These are phyloP conservation scores for Pseudevernia furfuracea DNA, from an alignment of 495 filamentous ascomycete species.

Conservation along the genomic window DNA sequence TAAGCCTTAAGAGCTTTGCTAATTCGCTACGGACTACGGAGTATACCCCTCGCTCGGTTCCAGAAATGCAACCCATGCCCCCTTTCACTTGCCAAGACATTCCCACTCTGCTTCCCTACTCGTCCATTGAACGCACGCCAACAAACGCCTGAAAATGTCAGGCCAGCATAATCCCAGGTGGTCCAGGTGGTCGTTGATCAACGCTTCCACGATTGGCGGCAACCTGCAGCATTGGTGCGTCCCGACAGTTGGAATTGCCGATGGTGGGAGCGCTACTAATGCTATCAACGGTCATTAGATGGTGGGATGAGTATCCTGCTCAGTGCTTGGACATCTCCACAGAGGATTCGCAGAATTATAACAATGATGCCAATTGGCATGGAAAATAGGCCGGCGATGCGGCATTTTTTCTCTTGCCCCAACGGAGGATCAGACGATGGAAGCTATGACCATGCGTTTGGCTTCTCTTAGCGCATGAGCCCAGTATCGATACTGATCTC, in stretches of 20 bases:
- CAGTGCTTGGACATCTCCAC: too few species aligned
- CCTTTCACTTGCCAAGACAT: background rate
- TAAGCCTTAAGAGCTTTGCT: slow-evolving; percentile 3
- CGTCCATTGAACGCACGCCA: slow-evolving; percentile 14
- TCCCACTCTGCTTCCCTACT: slow-evolving; percentile 16
- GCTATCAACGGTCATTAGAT: slow-evolving; percentile 12
- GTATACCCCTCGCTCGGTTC: slow-evolving; percentile 13
- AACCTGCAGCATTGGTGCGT: slow-evolving; percentile 15
- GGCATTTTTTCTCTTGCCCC: background rate
- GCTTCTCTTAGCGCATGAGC: background rate
- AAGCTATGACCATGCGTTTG: background rate
- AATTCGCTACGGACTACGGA: too few species aligned
- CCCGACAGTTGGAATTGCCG: slow-evolving; percentile 13
- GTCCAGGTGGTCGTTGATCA: background rate
- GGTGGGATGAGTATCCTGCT: background rate
- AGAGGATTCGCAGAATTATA: background rate
- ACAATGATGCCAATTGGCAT: background rate
- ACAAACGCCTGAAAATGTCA: slow-evolving; percentile 13
- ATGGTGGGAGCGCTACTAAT: slow-evolving; percentile 12
- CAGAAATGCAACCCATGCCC: slow-evolving; percentile 6
- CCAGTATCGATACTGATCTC: background rate
- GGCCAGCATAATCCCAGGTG: slow-evolving; percentile 2
- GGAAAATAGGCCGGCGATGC: background rate
- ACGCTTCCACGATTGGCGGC: slow-evolving; percentile 5
- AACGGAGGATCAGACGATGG: background rate